Base-by-base conservation (phyloP, 202 grass and related monocot species). In the Schoenoplectus tabernaemontani region DNA sequence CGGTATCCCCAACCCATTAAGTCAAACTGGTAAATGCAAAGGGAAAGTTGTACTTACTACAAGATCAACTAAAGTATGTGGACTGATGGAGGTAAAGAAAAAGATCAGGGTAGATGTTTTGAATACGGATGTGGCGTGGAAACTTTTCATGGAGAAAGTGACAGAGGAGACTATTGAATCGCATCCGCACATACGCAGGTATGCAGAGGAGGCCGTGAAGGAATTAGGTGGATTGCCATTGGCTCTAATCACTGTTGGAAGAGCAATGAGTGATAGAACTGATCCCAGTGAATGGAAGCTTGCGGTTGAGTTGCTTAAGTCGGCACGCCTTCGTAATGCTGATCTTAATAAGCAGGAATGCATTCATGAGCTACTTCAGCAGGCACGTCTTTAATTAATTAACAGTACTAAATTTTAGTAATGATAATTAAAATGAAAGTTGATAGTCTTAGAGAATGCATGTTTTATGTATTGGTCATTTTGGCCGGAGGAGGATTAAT, bases 161-260 rank as follows among this genome's bases (percentile, higher is more conserved):
- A 82, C 79, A 23, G 38, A 64, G 17, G 88, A 88, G 12, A 43
- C 30, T 24, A 73, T 88, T 28, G 20, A 80, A 44, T 30, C 46
- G 9, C 7, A 78, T 65, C 5, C 65, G 13, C 41, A 70, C n/a
- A 86, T 88, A 32, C 37, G 22, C 8, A 57, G 86, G 11, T 59
- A 74, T 13, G 88, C 88, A 13, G 69, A 8, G 78, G 64, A 91
- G 73, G 79, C 91, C 28, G 57, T 78, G 1, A 53, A 57, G 1
- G 79, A 91, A 86, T 87, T 86, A 78, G 61, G 79, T 1, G 89
- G 88, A 63, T 50, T 91, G 64, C 91, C 91, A 34, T 19, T 85
- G 68, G 44, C 83, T 20, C 69, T 93, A 50, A 63, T 85, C 44
- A 84, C 59, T 17, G 30, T 93, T 46, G 88, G 88, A n/a, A 64